These are phyloP conservation scores for Lipomyces yamadae DNA, from an alignment of 805 yeast species.

Conservation along the genomic window DNA sequence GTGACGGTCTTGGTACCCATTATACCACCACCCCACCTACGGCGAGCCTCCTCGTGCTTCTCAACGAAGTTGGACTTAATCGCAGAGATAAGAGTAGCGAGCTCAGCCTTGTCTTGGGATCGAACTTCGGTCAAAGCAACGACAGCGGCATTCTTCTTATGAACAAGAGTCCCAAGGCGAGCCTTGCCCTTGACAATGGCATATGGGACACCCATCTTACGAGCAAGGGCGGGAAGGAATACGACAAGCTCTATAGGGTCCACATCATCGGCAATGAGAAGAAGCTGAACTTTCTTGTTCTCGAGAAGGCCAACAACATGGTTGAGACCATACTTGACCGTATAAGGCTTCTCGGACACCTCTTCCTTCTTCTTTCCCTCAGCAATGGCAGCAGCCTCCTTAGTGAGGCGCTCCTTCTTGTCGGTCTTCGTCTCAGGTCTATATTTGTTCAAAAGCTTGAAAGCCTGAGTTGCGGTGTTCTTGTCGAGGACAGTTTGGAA, in stretches of 20 bases:
- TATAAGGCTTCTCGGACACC: constrained; percentile 95
- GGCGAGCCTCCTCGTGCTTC: constrained; percentile 93
- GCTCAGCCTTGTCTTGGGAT: constrained; percentile 92
- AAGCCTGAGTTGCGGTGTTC: constrained; percentile 97
- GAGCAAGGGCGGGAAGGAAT: constrained; percentile 97
- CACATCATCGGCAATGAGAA: constrained; percentile 97
- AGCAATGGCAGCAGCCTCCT: constrained; percentile 98
- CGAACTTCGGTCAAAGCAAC: constrained; percentile 96
- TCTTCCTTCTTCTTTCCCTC: constrained; percentile 98
- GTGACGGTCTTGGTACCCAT: constrained; percentile 93
- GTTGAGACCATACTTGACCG: constrained; percentile 97
- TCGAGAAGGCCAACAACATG: constrained; percentile 96
- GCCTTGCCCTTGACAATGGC: constrained; percentile 99
- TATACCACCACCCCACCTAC: constrained; percentile 99
- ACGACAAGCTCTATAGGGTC: constrained; percentile 98
- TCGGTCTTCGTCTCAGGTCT: constrained; percentile 97
- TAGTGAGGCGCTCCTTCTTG: constrained; percentile 98
- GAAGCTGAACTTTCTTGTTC: constrained; percentile 98
- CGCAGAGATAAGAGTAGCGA: constrained; percentile 90
- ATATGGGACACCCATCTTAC: constrained; percentile 99
- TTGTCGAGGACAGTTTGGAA: constrained; percentile 95
- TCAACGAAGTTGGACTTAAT: constrained; percentile 91
- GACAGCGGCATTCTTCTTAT: constrained; percentile 96
- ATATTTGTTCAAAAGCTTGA: constrained; percentile 98
- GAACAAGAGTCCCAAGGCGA: constrained; percentile 95